Conservation (phyloP, 352 stramenopile species). For the Ophiocytium majus region DNA sequence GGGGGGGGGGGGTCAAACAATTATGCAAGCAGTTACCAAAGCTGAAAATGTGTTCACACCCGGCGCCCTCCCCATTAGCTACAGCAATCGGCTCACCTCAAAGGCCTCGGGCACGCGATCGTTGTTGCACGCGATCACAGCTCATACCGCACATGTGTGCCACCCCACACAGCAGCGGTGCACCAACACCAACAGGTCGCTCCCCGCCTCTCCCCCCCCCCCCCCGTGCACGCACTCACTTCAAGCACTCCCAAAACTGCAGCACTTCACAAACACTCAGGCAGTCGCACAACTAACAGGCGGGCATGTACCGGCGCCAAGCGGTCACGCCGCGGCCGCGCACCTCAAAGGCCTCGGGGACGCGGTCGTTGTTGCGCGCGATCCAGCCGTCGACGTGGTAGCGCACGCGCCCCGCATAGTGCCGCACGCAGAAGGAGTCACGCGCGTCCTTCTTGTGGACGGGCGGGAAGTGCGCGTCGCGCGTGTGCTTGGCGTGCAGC, state of each 20-base stretch:
- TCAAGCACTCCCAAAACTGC: neutral
- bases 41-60: too few relatives aligned
- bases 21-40: too few relatives aligned
- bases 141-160: neutral
- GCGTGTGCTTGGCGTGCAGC: slow-evolving; percentile 73
- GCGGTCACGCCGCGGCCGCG: too few relatives aligned
- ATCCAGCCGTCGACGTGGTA: slow-evolving; percentile 85
- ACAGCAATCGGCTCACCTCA: neutral
- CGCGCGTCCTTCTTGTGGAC: slow-evolving; percentile 76
- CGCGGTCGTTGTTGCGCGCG: slow-evolving; percentile 86
- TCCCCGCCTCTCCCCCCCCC: too few relatives aligned
- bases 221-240: too few relatives aligned
- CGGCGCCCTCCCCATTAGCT: neutral
- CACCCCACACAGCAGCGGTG: neutral
- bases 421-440: slow-evolving; percentile 9
- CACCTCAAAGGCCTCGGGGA: slow-evolving; percentile 14
- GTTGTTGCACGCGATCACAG: slow-evolving; percentile 84
- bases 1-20: too few relatives aligned
- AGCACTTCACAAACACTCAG: neutral
- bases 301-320: too few relatives aligned
- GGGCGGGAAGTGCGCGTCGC: slow-evolving; percentile 66
- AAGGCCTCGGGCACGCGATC: slow-evolving; percentile 59
- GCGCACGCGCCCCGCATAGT: slow-evolving; percentile 79
- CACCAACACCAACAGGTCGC: too few relatives aligned
- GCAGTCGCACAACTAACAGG: too few relatives aligned